Conservation (phyloP, 2,329 filamentous ascomycete species). For the Fusarium sarcochroum region DNA sequence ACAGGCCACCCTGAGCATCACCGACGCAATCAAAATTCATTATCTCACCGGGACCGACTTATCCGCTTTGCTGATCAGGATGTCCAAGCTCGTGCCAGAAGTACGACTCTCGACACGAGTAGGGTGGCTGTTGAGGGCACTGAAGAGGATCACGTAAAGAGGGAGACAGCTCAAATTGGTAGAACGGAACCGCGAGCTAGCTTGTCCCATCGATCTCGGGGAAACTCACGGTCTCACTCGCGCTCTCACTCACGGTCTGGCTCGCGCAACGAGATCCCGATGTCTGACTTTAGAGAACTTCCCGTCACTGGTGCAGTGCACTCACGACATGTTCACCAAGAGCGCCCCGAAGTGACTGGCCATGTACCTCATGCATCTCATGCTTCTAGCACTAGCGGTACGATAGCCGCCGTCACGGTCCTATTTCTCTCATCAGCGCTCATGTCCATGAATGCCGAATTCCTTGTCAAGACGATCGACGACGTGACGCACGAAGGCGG, state of each 20-base stretch:
- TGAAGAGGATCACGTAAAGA: conserved; percentile 22
- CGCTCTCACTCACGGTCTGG: conserved; percentile 36
- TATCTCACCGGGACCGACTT: conserved; percentile 39
- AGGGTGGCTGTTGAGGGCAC: conserved; percentile 9
- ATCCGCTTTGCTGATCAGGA: conserved; percentile 52
- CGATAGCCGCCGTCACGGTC: conserved; percentile 62
- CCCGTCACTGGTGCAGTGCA: conserved; percentile 30
- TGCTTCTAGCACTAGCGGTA: conserved; percentile 33
- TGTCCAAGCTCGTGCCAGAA: conserved; percentile 24
- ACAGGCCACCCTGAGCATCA: conserved; percentile 7
- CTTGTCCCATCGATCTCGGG: conserved; percentile 41
- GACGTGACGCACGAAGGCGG: conserved; percentile 64
- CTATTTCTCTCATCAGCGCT: conserved; percentile 68
- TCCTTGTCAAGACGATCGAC: conserved; percentile 71
- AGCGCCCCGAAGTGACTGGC: not conserved
- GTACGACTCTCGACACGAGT: conserved; percentile 32
- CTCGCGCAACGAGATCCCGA: conserved; percentile 43
- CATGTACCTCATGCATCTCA: not conserved
- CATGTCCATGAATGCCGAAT: conserved; percentile 72
- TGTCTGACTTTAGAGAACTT: conserved; percentile 43
- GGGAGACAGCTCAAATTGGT: conserved; percentile 4
- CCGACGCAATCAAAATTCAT: conserved; percentile 18
- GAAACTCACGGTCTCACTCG: conserved; percentile 45
- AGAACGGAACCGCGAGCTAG: conserved; percentile 16
- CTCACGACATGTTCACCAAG: conserved; percentile 14